Evolutionary conservation across 495 filamentous ascomycete species (phyloP).

Genomic region (Neurospora tetraspora): DNA sequence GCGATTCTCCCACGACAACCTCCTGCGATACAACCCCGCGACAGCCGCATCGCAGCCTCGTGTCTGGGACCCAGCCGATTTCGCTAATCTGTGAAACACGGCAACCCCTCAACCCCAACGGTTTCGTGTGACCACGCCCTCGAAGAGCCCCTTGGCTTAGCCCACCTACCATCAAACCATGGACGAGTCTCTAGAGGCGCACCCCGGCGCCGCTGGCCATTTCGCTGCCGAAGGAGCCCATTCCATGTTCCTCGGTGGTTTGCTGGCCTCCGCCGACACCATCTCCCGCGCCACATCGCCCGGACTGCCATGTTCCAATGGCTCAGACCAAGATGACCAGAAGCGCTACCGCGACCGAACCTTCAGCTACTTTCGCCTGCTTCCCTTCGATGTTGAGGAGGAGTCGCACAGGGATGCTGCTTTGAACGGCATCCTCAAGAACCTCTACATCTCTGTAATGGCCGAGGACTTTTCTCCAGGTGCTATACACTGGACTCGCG

Average conservation of each 20-base stretch:
- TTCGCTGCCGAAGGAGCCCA: slow-evolving; percentile 15
- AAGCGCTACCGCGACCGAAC: slow-evolving; percentile 77
- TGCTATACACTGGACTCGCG: slow-evolving; percentile 92
- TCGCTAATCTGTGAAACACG: background rate
- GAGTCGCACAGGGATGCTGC: slow-evolving; percentile 61
- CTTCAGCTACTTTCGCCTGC: slow-evolving; percentile 79
- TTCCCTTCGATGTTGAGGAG: slow-evolving; percentile 80
- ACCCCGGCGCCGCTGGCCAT: slow-evolving; percentile 7
- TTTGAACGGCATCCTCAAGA: slow-evolving; percentile 75
- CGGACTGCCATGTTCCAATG: slow-evolving; percentile 25
- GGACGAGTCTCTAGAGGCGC: slow-evolving; percentile 22
- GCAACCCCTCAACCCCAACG: background rate
- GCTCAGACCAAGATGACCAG: slow-evolving; percentile 26
- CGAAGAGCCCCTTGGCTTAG: background rate
- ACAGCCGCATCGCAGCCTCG: background rate
- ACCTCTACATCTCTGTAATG: slow-evolving; percentile 82
- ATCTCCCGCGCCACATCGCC: slow-evolving; percentile 41
- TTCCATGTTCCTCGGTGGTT: slow-evolving; percentile 13
- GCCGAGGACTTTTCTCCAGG: slow-evolving; percentile 91
- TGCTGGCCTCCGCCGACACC: slow-evolving; percentile 27
- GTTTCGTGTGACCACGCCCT: background rate
- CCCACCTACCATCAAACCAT: slow-evolving; percentile 4
- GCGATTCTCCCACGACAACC: background rate
- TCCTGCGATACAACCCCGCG: background rate
- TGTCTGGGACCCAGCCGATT: background rate